phyloP scores from a whole-genome alignment of 176 grass and related monocot genomes.

The Otatea glauca region DNA sequence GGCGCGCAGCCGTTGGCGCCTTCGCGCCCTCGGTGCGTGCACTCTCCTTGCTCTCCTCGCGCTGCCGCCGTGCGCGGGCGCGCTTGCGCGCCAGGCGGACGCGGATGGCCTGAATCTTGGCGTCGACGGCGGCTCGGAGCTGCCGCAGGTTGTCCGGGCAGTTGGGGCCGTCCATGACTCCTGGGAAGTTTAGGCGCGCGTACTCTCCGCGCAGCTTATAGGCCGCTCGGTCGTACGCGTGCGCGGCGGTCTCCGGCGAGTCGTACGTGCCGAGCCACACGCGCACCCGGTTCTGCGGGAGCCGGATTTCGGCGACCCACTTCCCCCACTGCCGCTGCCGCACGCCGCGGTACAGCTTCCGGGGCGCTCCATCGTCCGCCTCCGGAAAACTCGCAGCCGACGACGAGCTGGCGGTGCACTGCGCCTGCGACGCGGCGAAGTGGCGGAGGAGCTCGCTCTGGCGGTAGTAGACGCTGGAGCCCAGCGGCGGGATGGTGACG shows the following conservation, averaged over 20 bases:
- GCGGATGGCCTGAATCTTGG: conserved; percentile 95
- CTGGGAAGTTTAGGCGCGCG: conserved; percentile 97
- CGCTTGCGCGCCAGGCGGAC: conserved; percentile 70
- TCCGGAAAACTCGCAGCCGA: not conserved
- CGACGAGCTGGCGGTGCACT: not conserved
- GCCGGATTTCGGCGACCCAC: conserved; percentile 92
- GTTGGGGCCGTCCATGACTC: conserved; percentile 50
- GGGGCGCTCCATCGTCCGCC: not conserved
- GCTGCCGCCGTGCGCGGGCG: conserved; percentile 44
- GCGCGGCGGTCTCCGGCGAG: conserved; percentile 85
- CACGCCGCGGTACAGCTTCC: conserved; percentile 88
- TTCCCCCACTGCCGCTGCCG: conserved; percentile 97
- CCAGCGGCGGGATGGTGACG: conserved; percentile 60
- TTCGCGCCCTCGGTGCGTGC: not conserved
- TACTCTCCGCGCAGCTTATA: conserved; percentile 88
- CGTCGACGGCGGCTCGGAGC: conserved; percentile 64
- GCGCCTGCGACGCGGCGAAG: conserved; percentile 47
- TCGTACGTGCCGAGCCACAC: conserved; percentile 99
- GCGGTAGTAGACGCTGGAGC: conserved; percentile 85
- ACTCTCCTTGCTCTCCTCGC: conserved; percentile 26
- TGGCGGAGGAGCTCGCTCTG: conserved; percentile 82
- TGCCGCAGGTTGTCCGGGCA: conserved; percentile 58
- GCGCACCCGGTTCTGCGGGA: conserved; percentile 91
- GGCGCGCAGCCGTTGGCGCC: not conserved
- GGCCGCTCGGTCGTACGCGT: conserved; percentile 91